Evolutionary conservation across 257 asterid species (phyloP).

Genomic region (Petrea volubilis): DNA sequence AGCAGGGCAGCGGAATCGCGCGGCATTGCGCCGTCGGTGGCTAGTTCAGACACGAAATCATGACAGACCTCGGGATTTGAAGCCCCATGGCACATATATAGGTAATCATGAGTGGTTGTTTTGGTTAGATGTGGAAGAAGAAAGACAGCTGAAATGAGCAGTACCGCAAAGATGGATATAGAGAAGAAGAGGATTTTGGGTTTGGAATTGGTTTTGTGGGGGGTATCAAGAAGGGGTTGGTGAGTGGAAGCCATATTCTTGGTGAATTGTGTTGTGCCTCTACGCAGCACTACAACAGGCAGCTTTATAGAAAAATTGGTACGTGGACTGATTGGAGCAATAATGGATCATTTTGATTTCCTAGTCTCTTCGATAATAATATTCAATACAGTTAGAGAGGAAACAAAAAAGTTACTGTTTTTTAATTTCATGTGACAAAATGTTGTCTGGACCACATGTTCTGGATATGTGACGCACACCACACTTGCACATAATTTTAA

Average conservation of each 20-base stretch:
- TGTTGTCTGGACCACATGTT: too few relatives aligned
- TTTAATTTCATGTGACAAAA: too few relatives aligned
- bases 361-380: too few relatives aligned
- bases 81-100: constrained; percentile 30
- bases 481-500: too few relatives aligned
- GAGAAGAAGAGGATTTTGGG: constrained; percentile 34
- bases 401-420: too few relatives aligned
- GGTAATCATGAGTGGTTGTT: background rate
- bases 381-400: too few relatives aligned
- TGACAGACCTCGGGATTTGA: constrained; percentile 35
- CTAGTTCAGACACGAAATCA: constrained; percentile 22
- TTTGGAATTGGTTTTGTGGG: constrained; percentile 16
- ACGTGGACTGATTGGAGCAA: too few relatives aligned
- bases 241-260: constrained; percentile 36
- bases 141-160: constrained; percentile 19
- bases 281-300: too few relatives aligned
- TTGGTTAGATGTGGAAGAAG: constrained; percentile 25
- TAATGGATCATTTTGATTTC: too few relatives aligned
- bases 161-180: constrained; percentile 6
- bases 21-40: background rate
- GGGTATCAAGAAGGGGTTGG: constrained; percentile 31
- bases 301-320: too few relatives aligned
- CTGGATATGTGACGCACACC: too few relatives aligned
- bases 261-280: too few relatives aligned
- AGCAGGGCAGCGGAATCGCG: constrained; percentile 10